Base-by-base conservation (phyloP, 2,329 filamentous ascomycete genomes). In the Davidsoniella australis region DNA sequence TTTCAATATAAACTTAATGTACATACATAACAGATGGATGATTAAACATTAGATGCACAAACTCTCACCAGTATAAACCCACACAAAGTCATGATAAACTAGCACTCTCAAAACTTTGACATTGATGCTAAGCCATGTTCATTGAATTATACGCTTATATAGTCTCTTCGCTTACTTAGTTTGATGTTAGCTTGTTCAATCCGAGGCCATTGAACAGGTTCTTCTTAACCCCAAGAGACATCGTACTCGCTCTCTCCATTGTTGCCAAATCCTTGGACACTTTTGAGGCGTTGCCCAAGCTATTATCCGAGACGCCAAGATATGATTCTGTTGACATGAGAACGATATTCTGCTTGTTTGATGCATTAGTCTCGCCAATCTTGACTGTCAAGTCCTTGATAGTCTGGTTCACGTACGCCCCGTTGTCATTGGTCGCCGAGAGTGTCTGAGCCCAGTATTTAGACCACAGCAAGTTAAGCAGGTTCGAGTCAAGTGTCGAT, bases 361-460 rank as follows among this genome's bases (percentile, higher is more conserved):
- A 33, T 33, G 29, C 12, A 4, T 33, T 10, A 2, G 78, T 76
- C 55, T 86, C 78, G 56, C 73, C 71, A 56, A 93, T 81, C 67
- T 94, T 95, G 56, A 78, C 76, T 39, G 82, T 82, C 41, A 96
- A 70, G 63, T 98, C 91, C 45, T 80, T 70, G 66, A 98, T 91
- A 64, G 95, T 88, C 64, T 88, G 91, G 58, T 82, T 94, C 47
- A 81, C 82, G 61, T 88, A 98, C 57, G 95, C 89, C 55, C 88
- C 83, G 60, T 94, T 96, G 85, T 87, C 58, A 94, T 80, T 4
- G 95, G 73, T 18, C 89, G 88, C 57, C 80, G 86, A 93, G 17
- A 98, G 75, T 5, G 91, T 98, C 60, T 93, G 85, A 33, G 95
- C 88, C 91, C 87, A 94, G 70, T 98, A 98, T 65, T 96, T 96